Conservation (phyloP, 192 early-diverging fungal genomes). For the Radiomyces spectabilis region DNA sequence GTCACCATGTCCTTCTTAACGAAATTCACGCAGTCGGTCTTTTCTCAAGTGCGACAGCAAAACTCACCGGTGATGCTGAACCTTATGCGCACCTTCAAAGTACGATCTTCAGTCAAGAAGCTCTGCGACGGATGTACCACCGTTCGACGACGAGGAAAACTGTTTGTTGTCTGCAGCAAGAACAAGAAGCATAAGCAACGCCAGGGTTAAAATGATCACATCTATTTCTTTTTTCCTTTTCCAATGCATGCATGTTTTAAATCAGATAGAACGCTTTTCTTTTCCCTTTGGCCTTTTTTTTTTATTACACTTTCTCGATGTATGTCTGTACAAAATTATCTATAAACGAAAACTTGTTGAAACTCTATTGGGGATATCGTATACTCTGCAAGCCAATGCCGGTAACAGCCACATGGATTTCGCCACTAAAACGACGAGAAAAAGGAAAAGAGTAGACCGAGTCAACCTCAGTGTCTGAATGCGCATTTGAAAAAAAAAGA, state of each 20-base stretch:
- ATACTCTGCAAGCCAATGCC: slow-evolving; percentile 53
- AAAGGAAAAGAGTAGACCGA: background rate
- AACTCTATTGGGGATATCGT: slow-evolving; percentile 1
- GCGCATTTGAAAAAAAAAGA: no score
- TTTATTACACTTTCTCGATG: background rate
- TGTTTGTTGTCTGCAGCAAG: slow-evolving; percentile 86
- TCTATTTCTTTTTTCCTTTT: background rate
- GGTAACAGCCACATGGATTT: slow-evolving; percentile 28
- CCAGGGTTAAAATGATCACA: slow-evolving; percentile 57
- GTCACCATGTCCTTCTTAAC: background rate
- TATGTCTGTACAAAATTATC: no score
- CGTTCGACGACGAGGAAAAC: slow-evolving; percentile 71
- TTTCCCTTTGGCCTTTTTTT: background rate
- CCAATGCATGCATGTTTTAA: background rate
- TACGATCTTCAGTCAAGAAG: slow-evolving; percentile 81
- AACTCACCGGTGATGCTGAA: slow-evolving; percentile 18
- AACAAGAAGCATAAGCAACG: slow-evolving; percentile 94
- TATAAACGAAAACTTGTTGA: no score
- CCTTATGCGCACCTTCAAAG: slow-evolving; percentile 71
- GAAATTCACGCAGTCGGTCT: background rate
- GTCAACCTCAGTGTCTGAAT: no score
- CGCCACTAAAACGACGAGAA: slow-evolving; percentile 1
- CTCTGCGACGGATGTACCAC: slow-evolving; percentile 89
- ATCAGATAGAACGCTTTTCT: no score
- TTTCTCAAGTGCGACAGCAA: slow-evolving; percentile 8